Evolutionary conservation across 371 early-diverging fungal genomes (phyloP).

Genomic region (Mucor plumbeus): DNA sequence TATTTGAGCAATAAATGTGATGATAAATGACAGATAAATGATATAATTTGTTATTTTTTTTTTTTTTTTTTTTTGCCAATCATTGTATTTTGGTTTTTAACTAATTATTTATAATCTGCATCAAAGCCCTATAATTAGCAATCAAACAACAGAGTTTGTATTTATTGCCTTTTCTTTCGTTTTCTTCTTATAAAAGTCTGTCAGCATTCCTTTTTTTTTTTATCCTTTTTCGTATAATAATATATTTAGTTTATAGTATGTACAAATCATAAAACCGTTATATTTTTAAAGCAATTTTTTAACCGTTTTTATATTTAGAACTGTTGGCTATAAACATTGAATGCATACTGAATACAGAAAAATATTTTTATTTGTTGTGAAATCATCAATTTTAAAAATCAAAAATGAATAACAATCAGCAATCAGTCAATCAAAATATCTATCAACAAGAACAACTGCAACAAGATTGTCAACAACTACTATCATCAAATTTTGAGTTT

Average conservation of each 20-base stretch:
- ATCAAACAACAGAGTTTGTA: neutral
- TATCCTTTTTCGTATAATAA: neutral
- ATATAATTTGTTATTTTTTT: neutral
- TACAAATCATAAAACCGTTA: neutral
- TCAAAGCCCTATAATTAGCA: constrained; percentile 2
- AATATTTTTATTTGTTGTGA: neutral
- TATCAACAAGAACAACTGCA: neutral
- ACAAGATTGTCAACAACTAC: neutral
- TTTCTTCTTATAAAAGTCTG: neutral
- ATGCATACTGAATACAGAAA: neutral
- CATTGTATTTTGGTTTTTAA: too few species aligned
- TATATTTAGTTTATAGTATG: neutral
- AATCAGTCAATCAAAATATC: neutral
- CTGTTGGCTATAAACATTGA: neutral
- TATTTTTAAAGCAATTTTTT: neutral
- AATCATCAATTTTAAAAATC: neutral
- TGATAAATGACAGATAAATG: neutral
- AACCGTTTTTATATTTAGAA: neutral
- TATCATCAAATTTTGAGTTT: neutral
- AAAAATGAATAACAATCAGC: neutral
- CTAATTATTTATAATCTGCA: neutral
- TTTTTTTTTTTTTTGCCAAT: neutral
- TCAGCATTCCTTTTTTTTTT: neutral
- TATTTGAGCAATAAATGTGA: neutral
- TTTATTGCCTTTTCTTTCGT: neutral